A percentile compares a stretch with the other conserved stretches of the same genome.
Evolutionary conservation across 164 flowering plant species (phyloP).

Genomic region (Annona squamosa): DNA sequence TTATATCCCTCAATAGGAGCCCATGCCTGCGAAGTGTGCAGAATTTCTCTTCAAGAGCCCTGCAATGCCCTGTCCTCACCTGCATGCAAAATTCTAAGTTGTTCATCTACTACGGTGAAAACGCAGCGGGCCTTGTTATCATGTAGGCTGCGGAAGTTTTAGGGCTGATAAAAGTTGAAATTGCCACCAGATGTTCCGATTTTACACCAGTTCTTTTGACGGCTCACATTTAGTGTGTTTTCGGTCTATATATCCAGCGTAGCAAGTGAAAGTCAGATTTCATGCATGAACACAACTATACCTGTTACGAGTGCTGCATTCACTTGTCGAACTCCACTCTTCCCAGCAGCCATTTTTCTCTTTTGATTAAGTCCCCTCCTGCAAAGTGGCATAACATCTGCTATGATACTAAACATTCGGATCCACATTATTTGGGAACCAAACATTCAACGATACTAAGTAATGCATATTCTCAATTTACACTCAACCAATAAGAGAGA

Average conservation of each 20-base stretch:
- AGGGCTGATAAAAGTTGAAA: not conserved
- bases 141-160: not conserved
- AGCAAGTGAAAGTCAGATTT: not conserved
- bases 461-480: slow-evolving; percentile 17
- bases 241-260: not conserved
- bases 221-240: not conserved
- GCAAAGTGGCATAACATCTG: not conserved
- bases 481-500: slow-evolving; percentile 75
- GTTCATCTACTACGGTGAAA: not conserved
- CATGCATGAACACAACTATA: not conserved
- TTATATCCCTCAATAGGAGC: not conserved
- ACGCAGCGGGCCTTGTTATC: not conserved
- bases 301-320: not conserved
- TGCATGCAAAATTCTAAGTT: not conserved
- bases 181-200: not conserved
- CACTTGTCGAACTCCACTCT: not conserved
- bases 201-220: not conserved
- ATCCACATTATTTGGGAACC: not conserved
- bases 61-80: not conserved
- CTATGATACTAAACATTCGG: not conserved
- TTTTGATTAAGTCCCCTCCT: not conserved
- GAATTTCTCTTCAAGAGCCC: not conserved
- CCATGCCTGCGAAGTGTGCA: not conserved
- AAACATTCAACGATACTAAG: not conserved
- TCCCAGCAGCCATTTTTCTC: not conserved